phyloP scores from a whole-genome alignment of 2,329 filamentous ascomycete genomes.

The Aspergillus sp. region DNA sequence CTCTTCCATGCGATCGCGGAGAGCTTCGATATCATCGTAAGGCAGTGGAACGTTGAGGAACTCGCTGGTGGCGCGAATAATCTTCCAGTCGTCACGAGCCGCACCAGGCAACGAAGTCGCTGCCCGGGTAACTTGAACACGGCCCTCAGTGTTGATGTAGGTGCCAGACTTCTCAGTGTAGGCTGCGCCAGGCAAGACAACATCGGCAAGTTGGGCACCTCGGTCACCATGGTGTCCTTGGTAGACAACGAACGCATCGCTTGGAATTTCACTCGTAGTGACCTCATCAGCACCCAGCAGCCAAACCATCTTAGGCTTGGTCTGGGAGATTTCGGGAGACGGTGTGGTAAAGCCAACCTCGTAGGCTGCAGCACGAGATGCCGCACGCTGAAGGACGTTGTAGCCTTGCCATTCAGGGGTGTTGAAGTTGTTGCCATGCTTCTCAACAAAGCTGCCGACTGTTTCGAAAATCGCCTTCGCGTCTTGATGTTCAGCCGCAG shows the following conservation, averaged over 20 bases:
- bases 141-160: constrained; percentile 96
- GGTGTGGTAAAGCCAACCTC: constrained; percentile 93
- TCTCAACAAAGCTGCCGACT: constrained; percentile 87
- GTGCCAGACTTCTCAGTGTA: constrained; percentile 97
- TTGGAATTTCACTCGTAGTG: constrained; percentile 80
- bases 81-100: constrained; percentile 97
- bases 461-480: constrained; percentile 92
- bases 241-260: constrained; percentile 95
- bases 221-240: constrained; percentile 97
- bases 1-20: constrained; percentile 92
- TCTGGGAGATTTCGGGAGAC: constrained; percentile 76
- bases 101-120: constrained; percentile 88
- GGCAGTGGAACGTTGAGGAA: constrained; percentile 84
- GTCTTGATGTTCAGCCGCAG: constrained; percentile 85
- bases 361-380: constrained; percentile 88
- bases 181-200: constrained; percentile 88
- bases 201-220: constrained; percentile 88
- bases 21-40: constrained; percentile 86
- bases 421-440: constrained; percentile 84
- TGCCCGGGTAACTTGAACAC: constrained; percentile 88
- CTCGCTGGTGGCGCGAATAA: constrained; percentile 87
- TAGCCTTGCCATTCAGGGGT: constrained; percentile 95
- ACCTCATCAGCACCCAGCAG: constrained; percentile 94
- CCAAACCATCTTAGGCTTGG: constrained; percentile 93
- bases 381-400: constrained; percentile 92